Conservation (phyloP, 306 rosid species). For the Coriaria nepalensis region DNA sequence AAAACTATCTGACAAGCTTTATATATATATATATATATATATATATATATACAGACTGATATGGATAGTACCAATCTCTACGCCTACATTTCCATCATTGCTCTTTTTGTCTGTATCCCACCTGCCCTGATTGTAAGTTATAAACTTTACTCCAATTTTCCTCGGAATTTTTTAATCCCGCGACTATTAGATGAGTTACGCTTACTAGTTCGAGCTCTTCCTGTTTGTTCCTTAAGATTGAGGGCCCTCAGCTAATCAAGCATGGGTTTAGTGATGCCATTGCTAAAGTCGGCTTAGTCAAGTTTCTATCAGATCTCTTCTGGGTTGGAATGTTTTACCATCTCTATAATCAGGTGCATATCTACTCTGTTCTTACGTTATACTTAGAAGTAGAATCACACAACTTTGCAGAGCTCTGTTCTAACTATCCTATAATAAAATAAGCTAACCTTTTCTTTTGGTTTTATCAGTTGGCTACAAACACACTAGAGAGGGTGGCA, state of each 20-base stretch:
- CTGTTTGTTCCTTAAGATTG: constrained; percentile 34
- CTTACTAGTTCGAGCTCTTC: constrained; percentile 7
- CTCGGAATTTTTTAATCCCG: background rate
- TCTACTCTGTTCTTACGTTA: background rate
- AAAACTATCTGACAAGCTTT: background rate
- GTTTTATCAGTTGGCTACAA: constrained; percentile 66
- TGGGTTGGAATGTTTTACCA: constrained; percentile 98
- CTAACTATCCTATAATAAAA: no score
- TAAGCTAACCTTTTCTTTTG: background rate
- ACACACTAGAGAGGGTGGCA: constrained; percentile 94
- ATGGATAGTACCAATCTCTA: constrained; percentile 91
- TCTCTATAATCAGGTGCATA: constrained; percentile 81
- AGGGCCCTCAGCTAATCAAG: constrained; percentile 74
- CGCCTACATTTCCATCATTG: constrained; percentile 89
- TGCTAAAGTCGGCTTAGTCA: constrained; percentile 72
- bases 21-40: background rate
- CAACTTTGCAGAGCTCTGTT: background rate
- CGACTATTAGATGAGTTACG: no score
- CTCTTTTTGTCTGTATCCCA: constrained; percentile 78
- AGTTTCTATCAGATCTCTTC: constrained; percentile 71
- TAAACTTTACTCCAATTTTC: background rate
- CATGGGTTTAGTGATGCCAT: constrained; percentile 73
- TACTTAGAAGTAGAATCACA: no score
- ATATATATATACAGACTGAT: constrained; percentile 59
- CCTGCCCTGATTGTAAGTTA: constrained; percentile 79